Percentiles rank a stretch among this genome's conserved stretches.
Evolutionary conservation across 441 rosid species (phyloP).

Genomic region (Populus trichocarpa): DNA sequence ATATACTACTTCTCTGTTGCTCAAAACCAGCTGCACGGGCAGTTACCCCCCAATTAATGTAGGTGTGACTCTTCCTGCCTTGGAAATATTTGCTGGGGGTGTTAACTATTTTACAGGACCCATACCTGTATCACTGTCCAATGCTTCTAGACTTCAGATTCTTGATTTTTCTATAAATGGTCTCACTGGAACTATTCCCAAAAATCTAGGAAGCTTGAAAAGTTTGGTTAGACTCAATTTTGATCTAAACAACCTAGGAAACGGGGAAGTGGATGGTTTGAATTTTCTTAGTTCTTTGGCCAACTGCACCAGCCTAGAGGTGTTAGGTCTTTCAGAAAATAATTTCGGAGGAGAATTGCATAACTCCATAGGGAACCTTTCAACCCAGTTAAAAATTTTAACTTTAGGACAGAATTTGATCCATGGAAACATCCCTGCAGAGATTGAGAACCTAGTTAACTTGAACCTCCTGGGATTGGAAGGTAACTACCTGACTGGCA

Average conservation of each 20-base stretch:
- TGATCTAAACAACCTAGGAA: conserved; percentile 27
- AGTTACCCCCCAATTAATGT: conserved; percentile 29
- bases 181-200: conserved; percentile 30
- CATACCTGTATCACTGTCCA: conserved; percentile 37
- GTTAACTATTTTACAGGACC: conserved; percentile 33
- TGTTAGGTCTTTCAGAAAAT: not conserved
- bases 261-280: not conserved
- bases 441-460: conserved; percentile 24
- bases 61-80: conserved; percentile 34
- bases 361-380: not conserved
- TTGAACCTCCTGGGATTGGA: conserved; percentile 9
- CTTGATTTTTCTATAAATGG: conserved; percentile 35
- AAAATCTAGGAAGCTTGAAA: conserved; percentile 15
- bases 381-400: not conserved
- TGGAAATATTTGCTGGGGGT: conserved; percentile 24
- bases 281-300: conserved; percentile 18
- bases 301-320: conserved; percentile 12
- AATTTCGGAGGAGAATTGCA: not conserved
- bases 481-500: conserved; percentile 10
- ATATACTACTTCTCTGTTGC: conserved; percentile 27
- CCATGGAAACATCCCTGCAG: conserved; percentile 21
- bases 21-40: conserved; percentile 42
- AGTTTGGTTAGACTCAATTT: conserved; percentile 26
- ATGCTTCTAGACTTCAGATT: conserved; percentile 28
- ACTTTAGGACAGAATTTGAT: not conserved